Percentiles rank a stretch among this genome's conserved stretches.
Evolutionary conservation across 495 filamentous ascomycete genomes (phyloP).

Genomic region (Penicillium pancosmium): DNA sequence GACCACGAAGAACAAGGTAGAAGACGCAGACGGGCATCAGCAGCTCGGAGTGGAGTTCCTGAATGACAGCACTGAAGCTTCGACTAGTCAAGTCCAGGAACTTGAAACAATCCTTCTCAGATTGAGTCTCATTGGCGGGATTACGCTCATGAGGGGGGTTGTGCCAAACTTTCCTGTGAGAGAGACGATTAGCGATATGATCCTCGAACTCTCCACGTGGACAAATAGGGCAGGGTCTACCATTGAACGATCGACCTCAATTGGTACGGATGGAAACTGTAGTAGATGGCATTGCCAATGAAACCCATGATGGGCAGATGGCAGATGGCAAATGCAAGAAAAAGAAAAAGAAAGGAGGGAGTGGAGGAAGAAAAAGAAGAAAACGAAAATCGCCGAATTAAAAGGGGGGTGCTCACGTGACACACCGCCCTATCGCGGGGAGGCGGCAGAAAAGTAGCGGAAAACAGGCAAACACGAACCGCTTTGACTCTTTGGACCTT

Average conservation of each 20-base stretch:
- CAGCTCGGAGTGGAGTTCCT: slow-evolving; percentile 92
- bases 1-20: slow-evolving; percentile 85
- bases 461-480: not conserved
- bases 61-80: slow-evolving; percentile 90
- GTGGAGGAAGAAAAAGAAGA: slow-evolving; percentile 10
- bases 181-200: slow-evolving; percentile 2
- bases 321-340: slow-evolving; percentile 9
- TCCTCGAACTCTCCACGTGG: not conserved
- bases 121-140: slow-evolving; percentile 68
- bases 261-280: slow-evolving; percentile 73
- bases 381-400: slow-evolving; percentile 6
- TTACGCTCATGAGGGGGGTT: slow-evolving; percentile 87
- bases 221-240: slow-evolving; percentile 49
- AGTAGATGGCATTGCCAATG: slow-evolving; percentile 68
- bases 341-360: slow-evolving; percentile 10
- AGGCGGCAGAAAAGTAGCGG: slow-evolving; percentile 11
- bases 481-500: not conserved
- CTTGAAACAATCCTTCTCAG: slow-evolving; percentile 78
- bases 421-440: slow-evolving; percentile 7
- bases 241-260: slow-evolving; percentile 91
- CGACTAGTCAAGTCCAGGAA: slow-evolving; percentile 88
- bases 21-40: slow-evolving; percentile 90
- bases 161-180: slow-evolving; percentile 90
- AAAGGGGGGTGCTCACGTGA: slow-evolving; percentile 11
- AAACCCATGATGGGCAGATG: slow-evolving; percentile 50